phyloP scores from a whole-genome alignment of 2,329 filamentous ascomycete genomes.

The Paecilomyces niveus region DNA sequence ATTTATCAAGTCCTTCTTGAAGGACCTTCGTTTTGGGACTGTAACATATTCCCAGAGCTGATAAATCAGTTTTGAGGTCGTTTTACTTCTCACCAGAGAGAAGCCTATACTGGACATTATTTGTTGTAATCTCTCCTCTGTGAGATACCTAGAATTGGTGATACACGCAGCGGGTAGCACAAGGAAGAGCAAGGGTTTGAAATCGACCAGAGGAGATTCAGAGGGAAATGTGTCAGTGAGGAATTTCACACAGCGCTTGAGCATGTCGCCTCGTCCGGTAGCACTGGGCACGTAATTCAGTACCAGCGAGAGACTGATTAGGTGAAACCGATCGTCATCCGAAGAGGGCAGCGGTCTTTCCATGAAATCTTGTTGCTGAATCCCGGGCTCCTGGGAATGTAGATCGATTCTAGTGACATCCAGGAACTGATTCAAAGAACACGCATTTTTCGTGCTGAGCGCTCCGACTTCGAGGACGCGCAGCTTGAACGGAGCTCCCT shows the following conservation, averaged over 20 bases:
- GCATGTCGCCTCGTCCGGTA: constrained; percentile 71
- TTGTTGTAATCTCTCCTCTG: constrained; percentile 57
- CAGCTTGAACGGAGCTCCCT: constrained; percentile 30
- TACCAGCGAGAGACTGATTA: constrained; percentile 86
- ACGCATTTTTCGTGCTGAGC: constrained; percentile 75
- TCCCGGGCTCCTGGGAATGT: constrained; percentile 71
- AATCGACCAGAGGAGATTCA: constrained; percentile 15
- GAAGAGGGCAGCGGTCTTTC: constrained; percentile 61
- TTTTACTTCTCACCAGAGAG: constrained; percentile 56
- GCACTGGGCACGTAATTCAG: constrained; percentile 89
- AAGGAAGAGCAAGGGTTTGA: constrained; percentile 62
- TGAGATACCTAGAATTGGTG: constrained; percentile 83
- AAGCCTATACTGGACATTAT: constrained; percentile 80
- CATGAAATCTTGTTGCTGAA: constrained; percentile 92
- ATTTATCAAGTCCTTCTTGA: constrained; percentile 69
- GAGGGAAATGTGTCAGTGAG: constrained; percentile 36
- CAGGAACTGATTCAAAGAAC: constrained; percentile 64
- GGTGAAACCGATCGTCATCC: constrained; percentile 65
- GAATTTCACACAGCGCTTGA: constrained; percentile 67
- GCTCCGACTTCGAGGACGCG: constrained; percentile 84
- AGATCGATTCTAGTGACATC: constrained; percentile 80
- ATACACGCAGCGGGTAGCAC: constrained; percentile 86
- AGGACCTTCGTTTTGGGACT: constrained; percentile 29
- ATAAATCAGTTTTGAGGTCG: constrained; percentile 78
- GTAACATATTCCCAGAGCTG: constrained; percentile 65